phyloP scores from a whole-genome alignment of 768 basidiomycete species.

The Boletus rex-veris region DNA sequence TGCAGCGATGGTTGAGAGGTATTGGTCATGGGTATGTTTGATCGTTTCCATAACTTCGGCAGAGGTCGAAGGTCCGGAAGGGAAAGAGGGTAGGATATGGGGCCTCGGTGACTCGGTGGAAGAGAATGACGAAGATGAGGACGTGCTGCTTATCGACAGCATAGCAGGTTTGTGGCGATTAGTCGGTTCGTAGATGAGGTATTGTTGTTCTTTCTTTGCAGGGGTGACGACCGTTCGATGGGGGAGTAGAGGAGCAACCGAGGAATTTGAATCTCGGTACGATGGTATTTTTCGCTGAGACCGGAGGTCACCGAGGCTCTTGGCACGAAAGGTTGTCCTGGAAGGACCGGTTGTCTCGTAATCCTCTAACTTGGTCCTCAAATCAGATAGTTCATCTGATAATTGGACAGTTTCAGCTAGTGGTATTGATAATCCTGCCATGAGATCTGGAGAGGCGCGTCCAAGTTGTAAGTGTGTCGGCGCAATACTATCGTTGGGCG shows the following conservation, averaged over 20 bases:
- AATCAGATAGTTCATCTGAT: constrained; percentile 22
- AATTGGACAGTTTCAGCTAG: constrained; percentile 1
- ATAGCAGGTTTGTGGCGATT: constrained; percentile 43
- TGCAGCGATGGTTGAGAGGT: constrained; percentile 91
- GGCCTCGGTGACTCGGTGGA: constrained; percentile 53
- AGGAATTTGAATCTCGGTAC: constrained; percentile 38
- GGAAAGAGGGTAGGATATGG: constrained; percentile 53
- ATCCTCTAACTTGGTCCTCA: constrained; percentile 30
- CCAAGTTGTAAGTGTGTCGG: constrained; percentile 15
- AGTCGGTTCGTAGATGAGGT: constrained; percentile 35
- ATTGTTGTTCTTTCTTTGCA: constrained; percentile 40
- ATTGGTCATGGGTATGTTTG: constrained; percentile 82
- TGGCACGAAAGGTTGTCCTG: constrained; percentile 40
- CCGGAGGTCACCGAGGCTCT: constrained; percentile 54
- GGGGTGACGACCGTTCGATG: constrained; percentile 26
- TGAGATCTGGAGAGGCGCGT: constrained; percentile 15
- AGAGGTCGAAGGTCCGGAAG: constrained; percentile 66
- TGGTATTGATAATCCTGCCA: constrained; percentile 10
- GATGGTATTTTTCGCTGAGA: constrained; percentile 27
- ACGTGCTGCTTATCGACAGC: constrained; percentile 65
- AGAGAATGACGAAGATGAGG: constrained; percentile 68
- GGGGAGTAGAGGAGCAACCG: constrained; percentile 35
- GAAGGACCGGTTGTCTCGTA: constrained; percentile 19
- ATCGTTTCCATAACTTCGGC: constrained; percentile 72
- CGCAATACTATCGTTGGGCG: constrained; percentile 19